Evolutionary conservation across 176 grass and related monocot genomes (phyloP), one percentile per base, ranked within the genome.

Genomic region (Hordeum marinum): DNA sequence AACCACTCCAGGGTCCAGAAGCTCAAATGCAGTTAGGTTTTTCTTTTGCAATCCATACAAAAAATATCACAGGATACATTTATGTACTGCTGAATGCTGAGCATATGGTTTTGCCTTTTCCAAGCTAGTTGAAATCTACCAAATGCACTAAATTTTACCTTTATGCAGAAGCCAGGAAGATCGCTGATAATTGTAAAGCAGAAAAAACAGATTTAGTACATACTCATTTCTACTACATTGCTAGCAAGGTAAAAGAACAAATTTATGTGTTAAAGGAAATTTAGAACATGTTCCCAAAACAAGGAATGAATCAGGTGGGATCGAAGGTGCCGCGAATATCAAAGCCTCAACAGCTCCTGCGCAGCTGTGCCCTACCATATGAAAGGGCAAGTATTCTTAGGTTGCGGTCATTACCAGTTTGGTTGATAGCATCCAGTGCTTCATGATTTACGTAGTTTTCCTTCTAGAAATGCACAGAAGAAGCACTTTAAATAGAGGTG

Each of bases 391-490:
- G 24, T 3, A 80, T 66, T 55, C 43, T 80, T 59, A 52, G 55
- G 24, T 21, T 82, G 39, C 5, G 21, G 40, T 39, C 21, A 82
- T 15, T 31, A 77, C 42, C 75, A 14, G 25, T 48, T 77, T 68
- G 4, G 50, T 52, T 59, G 12, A 68, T 35, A 37, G 20, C 60
- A 55, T 59, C 2, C 21, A 68, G 11, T 74, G 35, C 43, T 89
- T 75, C 40, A 40, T 75, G 43, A 67, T 43, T 13, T 54, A 58
- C 68, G 79, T 34, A 20, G 41, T 68, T 75, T 75, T 54, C 66
- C 9, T 73, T 73, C 36, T 48, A 63, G 74, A 60, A 86, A 66
- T 58, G 58, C 88, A 79, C n/a, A 86, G 13, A 52, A 7, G 15
- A 52, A 43, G 40, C 48, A 81, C 21, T 61, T 62, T 11, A 59